These are phyloP conservation scores for Barbarea vulgaris DNA, from an alignment of 345 rosid genomes.

Conservation along the genomic window DNA sequence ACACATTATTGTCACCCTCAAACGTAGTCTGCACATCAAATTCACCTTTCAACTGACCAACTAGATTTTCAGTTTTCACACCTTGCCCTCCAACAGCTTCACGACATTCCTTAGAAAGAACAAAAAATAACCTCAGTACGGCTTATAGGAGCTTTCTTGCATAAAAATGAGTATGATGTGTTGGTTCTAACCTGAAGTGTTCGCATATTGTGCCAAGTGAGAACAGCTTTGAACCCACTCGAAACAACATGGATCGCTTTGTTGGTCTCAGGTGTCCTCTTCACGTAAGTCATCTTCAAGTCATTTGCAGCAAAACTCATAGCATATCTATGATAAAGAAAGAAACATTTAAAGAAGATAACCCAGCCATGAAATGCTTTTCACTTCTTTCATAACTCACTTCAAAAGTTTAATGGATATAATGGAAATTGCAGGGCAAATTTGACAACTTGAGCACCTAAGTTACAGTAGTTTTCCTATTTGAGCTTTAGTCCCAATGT, in stretches of 20 bases:
- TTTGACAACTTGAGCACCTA: neutral
- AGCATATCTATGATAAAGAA: constrained; percentile 64
- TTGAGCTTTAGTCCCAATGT: neutral
- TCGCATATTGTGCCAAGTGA: constrained; percentile 92
- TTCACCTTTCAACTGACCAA: constrained; percentile 89
- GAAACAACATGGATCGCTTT: constrained; percentile 80
- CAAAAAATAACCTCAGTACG: neutral
- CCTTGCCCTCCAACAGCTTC: constrained; percentile 99
- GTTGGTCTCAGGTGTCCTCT: constrained; percentile 77
- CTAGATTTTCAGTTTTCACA: constrained; percentile 79
- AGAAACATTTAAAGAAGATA: neutral
- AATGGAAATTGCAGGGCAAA: neutral
- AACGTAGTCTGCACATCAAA: constrained; percentile 89
- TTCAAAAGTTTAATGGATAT: neutral
- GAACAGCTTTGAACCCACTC: constrained; percentile 79
- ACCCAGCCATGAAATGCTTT: neutral
- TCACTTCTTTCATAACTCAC: neutral
- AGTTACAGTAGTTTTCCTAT: neutral
- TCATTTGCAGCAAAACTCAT: constrained; percentile 75
- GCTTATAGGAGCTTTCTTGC: neutral
- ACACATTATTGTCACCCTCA: constrained; percentile 91
- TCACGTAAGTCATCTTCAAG: constrained; percentile 75
- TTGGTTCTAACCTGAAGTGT: constrained; percentile 77
- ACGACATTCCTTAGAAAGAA: constrained; percentile 76
- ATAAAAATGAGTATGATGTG: neutral